Conservation (phyloP, 202 grass and related monocot genomes). For the Panicum virgatum region DNA sequence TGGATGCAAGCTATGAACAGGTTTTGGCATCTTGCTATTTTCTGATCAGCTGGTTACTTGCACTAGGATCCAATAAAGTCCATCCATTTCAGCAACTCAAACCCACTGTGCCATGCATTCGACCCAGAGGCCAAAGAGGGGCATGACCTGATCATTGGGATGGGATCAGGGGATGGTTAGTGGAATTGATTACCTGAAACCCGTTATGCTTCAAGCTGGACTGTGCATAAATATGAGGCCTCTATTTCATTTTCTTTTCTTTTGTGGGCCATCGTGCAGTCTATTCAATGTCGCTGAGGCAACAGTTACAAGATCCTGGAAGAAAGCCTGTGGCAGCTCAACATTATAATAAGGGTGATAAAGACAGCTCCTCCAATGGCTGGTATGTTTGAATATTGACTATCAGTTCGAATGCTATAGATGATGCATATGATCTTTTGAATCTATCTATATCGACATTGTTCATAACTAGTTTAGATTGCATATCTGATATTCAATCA, state of each 20-base stretch:
- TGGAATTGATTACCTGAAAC: slow-evolving; percentile 25
- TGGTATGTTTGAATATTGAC: slow-evolving; percentile 50
- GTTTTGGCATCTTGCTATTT: slow-evolving; percentile 24
- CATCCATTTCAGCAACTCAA: slow-evolving; percentile 93
- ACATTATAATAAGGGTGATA: slow-evolving; percentile 90
- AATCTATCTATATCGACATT: not conserved
- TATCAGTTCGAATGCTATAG: not conserved
- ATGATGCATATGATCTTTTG: not conserved
- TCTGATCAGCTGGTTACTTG: slow-evolving; percentile 35
- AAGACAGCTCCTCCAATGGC: slow-evolving; percentile 65
- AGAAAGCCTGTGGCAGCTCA: slow-evolving; percentile 85
- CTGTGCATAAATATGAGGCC: not conserved
- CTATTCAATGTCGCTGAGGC: slow-evolving; percentile 92
- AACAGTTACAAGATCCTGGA: slow-evolving; percentile 90
- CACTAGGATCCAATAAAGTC: slow-evolving; percentile 91
- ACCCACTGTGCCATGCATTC: slow-evolving; percentile 81
- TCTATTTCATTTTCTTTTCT: not conserved
- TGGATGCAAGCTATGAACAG: not conserved
- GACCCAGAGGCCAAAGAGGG: slow-evolving; percentile 90
- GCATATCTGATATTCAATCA: not conserved
- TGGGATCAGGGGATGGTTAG: slow-evolving; percentile 94
- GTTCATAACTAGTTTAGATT: slow-evolving; percentile 14
- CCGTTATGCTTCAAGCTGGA: not conserved
- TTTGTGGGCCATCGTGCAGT: slow-evolving; percentile 48
- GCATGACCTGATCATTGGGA: slow-evolving; percentile 83